Conservation (phyloP, 1,284 basidiomycete genomes). For the Austropuccinia psidii region DNA sequence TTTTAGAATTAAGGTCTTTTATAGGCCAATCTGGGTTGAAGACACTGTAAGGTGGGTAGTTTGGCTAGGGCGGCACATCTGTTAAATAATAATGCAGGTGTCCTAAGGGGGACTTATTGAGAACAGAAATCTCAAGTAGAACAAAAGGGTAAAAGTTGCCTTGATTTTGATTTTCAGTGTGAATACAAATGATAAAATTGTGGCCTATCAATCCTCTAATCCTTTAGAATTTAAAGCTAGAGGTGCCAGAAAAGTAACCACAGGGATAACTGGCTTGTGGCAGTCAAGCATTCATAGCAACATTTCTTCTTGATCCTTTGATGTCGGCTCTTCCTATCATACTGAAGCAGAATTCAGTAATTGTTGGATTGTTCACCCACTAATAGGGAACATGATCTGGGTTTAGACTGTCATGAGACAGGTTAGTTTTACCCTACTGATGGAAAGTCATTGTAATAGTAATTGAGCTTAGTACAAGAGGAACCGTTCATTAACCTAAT, state of each 20-base stretch:
- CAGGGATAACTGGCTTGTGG: slow-evolving; percentile 60
- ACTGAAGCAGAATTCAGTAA: slow-evolving; percentile 48
- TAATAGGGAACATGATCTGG: slow-evolving; percentile 60
- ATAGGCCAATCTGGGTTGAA: slow-evolving; percentile 55
- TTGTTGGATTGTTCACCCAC: slow-evolving; percentile 58
- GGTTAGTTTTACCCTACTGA: slow-evolving; percentile 62
- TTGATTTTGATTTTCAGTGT: slow-evolving; percentile 59
- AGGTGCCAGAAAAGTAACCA: slow-evolving; percentile 60
- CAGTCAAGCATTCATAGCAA: slow-evolving; percentile 60
- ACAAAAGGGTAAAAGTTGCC: slow-evolving; percentile 58
- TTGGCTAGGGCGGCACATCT: slow-evolving; percentile 61
- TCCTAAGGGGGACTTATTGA: slow-evolving; percentile 58
- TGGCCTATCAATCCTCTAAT: slow-evolving; percentile 58
- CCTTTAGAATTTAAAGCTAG: slow-evolving; percentile 59
- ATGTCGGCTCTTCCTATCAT: slow-evolving; percentile 51
- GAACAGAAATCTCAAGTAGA: slow-evolving; percentile 58
- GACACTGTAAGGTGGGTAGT: slow-evolving; percentile 61
- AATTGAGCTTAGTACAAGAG: slow-evolving; percentile 61
- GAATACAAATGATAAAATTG: slow-evolving; percentile 60
- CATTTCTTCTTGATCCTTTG: slow-evolving; percentile 60
- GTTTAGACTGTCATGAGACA: slow-evolving; percentile 60
- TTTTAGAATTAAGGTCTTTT: slow-evolving; percentile 57
- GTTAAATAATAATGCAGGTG: slow-evolving; percentile 61
- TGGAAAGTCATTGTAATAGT: slow-evolving; percentile 58
- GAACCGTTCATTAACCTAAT: no score